A percentile compares a stretch with the other conserved stretches of the same genome.
Evolutionary conservation across 805 yeast genomes (phyloP).

Genomic region (Zygoascus flipseniorum): DNA sequence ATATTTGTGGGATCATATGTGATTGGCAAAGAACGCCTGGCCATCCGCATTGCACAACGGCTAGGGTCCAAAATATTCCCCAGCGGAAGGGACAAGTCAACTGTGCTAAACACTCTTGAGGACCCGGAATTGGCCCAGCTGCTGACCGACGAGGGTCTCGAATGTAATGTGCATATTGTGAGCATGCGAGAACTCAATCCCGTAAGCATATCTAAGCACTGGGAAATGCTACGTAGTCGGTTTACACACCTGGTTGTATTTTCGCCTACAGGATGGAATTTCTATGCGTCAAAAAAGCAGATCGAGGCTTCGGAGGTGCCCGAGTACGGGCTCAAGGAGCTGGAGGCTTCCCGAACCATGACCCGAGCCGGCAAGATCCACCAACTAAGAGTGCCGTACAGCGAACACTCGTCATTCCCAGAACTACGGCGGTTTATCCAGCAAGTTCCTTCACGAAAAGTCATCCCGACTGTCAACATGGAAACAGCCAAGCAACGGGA

Average conservation of each 20-base stretch:
- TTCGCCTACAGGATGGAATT: conserved; percentile 90
- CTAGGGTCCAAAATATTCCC: conserved; percentile 34
- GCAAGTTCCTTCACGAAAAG: conserved; percentile 38
- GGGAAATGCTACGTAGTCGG: conserved; percentile 36
- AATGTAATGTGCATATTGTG: conserved; percentile 61
- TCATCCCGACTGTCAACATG: conserved; percentile 72
- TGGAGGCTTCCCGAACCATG: conserved; percentile 17
- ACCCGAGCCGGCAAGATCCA: conserved; percentile 29
- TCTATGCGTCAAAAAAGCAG: conserved; percentile 25
- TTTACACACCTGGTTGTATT: conserved; percentile 63
- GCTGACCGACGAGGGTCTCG: conserved; percentile 37
- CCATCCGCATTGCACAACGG: conserved; percentile 37
- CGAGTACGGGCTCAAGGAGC: conserved; percentile 8
- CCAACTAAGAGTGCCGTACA: conserved; percentile 68
- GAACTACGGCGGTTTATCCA: conserved; percentile 65
- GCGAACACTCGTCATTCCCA: conserved; percentile 86
- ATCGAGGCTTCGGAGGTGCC: conserved; percentile 10
- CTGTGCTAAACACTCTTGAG: conserved; percentile 39
- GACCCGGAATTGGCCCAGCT: conserved; percentile 32
- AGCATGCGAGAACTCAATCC: conserved; percentile 49
- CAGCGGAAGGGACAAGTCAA: conserved; percentile 35
- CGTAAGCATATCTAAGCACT: conserved; percentile 38
- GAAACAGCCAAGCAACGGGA: not conserved
- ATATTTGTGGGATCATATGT: conserved; percentile 80
- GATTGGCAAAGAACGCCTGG: conserved; percentile 87